Base-by-base conservation (phyloP, 2,329 filamentous ascomycete species). In the Claviceps arundinis region DNA sequence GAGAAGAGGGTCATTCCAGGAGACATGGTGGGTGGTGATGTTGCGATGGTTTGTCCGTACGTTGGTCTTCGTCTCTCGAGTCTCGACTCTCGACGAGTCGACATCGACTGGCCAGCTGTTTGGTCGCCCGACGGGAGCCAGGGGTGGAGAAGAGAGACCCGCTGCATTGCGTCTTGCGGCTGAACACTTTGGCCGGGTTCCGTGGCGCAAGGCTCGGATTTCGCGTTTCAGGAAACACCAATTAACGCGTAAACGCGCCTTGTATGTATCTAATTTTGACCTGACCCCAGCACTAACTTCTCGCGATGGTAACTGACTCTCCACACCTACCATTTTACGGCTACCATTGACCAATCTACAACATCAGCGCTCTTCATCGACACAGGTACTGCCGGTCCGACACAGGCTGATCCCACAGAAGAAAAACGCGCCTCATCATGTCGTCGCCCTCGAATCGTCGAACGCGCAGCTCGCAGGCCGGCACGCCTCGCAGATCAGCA, bases 1-100 rank as follows among this genome's bases (percentile, higher is more conserved):
- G 83, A 81, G 73, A 85, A 85, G 45, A 89, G 78, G 57, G 84
- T 85, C 73, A 89, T 82, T 71, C 81, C 80, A 57, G 84, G 82
- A 60, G 84, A 79, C 85, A 89, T 89, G 56, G 50, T 64, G 62
- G 37, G 56, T 34, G 40, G 61, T 37, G 56, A 30, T 34, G 50
- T 11, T 50, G 50, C 45, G 42, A 50, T 44, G 38, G 45, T 48
- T 46, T 47, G 51, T n/a, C 30, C 17, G 47, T 47, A 16, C 37
- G 48, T 22, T 49, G 38, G 47, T n/a, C 38, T 34, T 22, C 37
- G 17, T 14, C 30, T 9, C 26, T 22, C 1, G 22, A 22, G 3
- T 22, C 22, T 22, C 1, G 22, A n/a, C n/a, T n/a, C n/a, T n/a
- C n/a, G n/a, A n/a, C n/a, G n/a, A n/a, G n/a, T n/a, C n/a, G n/a